Percentiles rank a stretch among this genome's conserved stretches.
These are phyloP conservation scores for Moricandia arvensis DNA, from an alignment of 345 rosid species.

Conservation along the genomic window DNA sequence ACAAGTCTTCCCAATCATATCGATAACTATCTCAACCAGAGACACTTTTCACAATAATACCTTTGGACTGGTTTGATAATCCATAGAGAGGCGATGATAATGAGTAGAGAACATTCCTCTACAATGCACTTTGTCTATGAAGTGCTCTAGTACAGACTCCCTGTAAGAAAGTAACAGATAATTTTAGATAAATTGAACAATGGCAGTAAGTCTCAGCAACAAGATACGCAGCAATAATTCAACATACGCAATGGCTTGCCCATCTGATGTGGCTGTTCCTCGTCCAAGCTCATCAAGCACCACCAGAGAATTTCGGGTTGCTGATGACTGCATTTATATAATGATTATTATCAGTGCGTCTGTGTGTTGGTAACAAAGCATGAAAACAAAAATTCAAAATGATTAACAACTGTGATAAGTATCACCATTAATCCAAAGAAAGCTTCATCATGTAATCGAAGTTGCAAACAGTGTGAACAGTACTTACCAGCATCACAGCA, in stretches of 20 bases:
- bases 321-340: constrained; percentile 63
- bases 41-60: constrained; percentile 14
- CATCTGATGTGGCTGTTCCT: constrained; percentile 98
- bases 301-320: constrained; percentile 78
- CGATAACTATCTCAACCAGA: constrained; percentile 2
- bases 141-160: constrained; percentile 90
- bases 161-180: constrained; percentile 37
- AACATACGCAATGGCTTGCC: constrained; percentile 96
- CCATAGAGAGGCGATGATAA: constrained; percentile 83
- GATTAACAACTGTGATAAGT: background rate
- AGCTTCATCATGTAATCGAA: constrained; percentile 7
- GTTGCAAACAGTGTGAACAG: constrained; percentile 19
- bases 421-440: background rate
- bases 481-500: constrained; percentile 81
- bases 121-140: constrained; percentile 70
- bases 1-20: background rate
- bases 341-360: constrained; percentile 2
- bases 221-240: constrained; percentile 13
- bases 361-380: constrained; percentile 6
- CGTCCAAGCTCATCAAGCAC: constrained; percentile 95
- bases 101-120: constrained; percentile 97
- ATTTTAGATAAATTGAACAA: background rate
- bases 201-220: too few relatives aligned
- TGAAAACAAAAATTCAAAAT: background rate
- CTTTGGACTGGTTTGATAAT: constrained; percentile 63